Evolutionary conservation across 2,329 filamentous ascomycete species (phyloP).

Genomic region (Trichoderma pleuroti): DNA sequence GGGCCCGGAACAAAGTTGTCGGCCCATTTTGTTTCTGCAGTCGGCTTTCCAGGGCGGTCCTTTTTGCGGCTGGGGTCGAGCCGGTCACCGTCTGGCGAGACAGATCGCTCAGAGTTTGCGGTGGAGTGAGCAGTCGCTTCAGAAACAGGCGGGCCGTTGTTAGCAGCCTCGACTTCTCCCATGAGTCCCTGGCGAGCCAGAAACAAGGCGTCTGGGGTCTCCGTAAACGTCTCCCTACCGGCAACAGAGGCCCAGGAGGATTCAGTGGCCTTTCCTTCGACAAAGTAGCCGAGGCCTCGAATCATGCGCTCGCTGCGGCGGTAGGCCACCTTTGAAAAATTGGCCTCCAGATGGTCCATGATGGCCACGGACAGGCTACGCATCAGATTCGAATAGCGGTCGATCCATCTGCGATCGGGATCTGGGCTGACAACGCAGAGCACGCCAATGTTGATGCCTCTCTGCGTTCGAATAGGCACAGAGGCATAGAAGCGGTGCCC

Average conservation of each 20-base stretch:
- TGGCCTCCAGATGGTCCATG: constrained; percentile 32
- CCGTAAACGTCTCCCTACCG: constrained; percentile 12
- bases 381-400: constrained; percentile 24
- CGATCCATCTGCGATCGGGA: constrained; percentile 22
- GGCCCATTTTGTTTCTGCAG: constrained; percentile 15
- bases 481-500: constrained; percentile 33
- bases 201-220: not conserved
- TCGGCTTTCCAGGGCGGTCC: not conserved
- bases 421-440: constrained; percentile 26
- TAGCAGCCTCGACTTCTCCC: not conserved
- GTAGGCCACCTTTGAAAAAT: constrained; percentile 25
- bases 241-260: constrained; percentile 10
- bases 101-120: not conserved
- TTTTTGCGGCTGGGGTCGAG: not conserved
- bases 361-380: constrained; percentile 26
- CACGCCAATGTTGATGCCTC: constrained; percentile 36
- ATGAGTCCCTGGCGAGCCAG: constrained; percentile 7
- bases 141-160: not conserved
- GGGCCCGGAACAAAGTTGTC: constrained; percentile 11
- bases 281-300: constrained; percentile 31
- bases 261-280: constrained; percentile 24
- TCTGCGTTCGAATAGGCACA: constrained; percentile 33
- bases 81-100: not conserved
- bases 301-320: constrained; percentile 33
- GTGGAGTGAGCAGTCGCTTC: not conserved